Base-by-base conservation (phyloP, 1,139 yeast species). In the Debaryomyces robertsiae region DNA sequence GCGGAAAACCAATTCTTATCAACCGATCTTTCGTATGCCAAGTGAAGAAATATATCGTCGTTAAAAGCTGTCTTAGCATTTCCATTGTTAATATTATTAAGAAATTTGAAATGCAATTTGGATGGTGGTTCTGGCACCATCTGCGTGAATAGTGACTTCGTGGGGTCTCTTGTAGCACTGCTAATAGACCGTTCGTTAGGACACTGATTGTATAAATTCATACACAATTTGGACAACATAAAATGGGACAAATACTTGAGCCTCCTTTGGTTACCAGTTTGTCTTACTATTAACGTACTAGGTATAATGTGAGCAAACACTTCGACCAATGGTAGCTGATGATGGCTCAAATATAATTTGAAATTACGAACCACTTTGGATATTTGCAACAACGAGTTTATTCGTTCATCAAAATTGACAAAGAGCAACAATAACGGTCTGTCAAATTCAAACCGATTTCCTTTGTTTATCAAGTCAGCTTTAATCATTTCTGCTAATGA, bases 1-100 rank as follows among this genome's bases (percentile, higher is more conserved):
- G 89, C 95, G 19, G 84, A 80, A 36, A 89, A 72, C 96, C 97
- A 91, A 43, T 78, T 80, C 46, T 80, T 82, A 56, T 91, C 96
- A 4, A 78, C 70, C 0, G 96, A 85, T 40, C 95, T 61, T 27
- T 90, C 89, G 54, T 90, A 93, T 0, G 96, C 91, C 22, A 93
- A 70, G 57, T 91, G 98, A 29, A 93, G 67, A 49, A 82, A 86
- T 1, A 86, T 73, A 55, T 90, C 96, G 49, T 88, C 91, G 28
- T 60, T 60, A 31, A 61, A 62, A 7, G 46, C 44, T 6, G 39
- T 39, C 18, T 34, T 35, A 31, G 55, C 56, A 27, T 54, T 56
- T 28, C 61, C 66, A 32, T 57, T 57, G 6, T 47, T 46, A 14
- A 43, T 43, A 13, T 46, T 49, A 43, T 60, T 65, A 53, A 69